These are phyloP conservation scores for Candida sp. DNA, from an alignment of 1,139 yeast species.

Conservation along the genomic window DNA sequence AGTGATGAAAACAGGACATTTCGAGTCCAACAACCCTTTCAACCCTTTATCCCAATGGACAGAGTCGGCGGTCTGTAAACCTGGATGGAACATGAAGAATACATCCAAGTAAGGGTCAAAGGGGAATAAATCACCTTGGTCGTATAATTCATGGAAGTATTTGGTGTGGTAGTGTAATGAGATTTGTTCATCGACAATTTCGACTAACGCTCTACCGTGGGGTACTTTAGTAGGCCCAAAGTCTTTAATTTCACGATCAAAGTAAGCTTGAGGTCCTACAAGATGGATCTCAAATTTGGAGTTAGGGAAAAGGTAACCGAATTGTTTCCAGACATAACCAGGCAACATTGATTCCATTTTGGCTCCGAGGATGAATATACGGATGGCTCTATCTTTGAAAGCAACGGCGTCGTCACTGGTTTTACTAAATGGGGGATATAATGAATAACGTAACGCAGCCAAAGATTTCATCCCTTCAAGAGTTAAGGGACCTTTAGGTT, in stretches of 20 bases:
- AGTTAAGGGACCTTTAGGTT: slow-evolving; percentile 85
- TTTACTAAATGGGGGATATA: slow-evolving; percentile 70
- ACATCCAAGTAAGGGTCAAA: slow-evolving; percentile 95
- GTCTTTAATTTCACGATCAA: slow-evolving; percentile 49
- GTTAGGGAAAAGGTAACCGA: slow-evolving; percentile 82
- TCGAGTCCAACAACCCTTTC: slow-evolving; percentile 85
- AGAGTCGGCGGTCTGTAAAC: slow-evolving; percentile 81
- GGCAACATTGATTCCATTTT: slow-evolving; percentile 94
- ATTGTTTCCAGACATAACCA: slow-evolving; percentile 93
- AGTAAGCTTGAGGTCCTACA: slow-evolving; percentile 90
- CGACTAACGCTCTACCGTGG: slow-evolving; percentile 60
- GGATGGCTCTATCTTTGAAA: slow-evolving; percentile 83
- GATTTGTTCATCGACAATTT: slow-evolving; percentile 73
- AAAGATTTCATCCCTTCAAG: slow-evolving; percentile 90
- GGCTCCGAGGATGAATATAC: slow-evolving; percentile 88
- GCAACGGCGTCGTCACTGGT: slow-evolving; percentile 35
- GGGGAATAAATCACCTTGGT: slow-evolving; percentile 93
- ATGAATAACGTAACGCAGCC: slow-evolving; percentile 86
- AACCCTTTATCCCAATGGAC: slow-evolving; percentile 80
- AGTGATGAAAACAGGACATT: slow-evolving; percentile 88
- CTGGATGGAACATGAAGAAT: slow-evolving; percentile 94
- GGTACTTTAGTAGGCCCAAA: slow-evolving; percentile 37
- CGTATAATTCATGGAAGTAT: slow-evolving; percentile 87
- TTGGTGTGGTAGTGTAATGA: slow-evolving; percentile 82
- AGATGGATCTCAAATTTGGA: slow-evolving; percentile 83